Base-by-base conservation (phyloP, 345 rosid species). In the Linum trigynum region DNA sequence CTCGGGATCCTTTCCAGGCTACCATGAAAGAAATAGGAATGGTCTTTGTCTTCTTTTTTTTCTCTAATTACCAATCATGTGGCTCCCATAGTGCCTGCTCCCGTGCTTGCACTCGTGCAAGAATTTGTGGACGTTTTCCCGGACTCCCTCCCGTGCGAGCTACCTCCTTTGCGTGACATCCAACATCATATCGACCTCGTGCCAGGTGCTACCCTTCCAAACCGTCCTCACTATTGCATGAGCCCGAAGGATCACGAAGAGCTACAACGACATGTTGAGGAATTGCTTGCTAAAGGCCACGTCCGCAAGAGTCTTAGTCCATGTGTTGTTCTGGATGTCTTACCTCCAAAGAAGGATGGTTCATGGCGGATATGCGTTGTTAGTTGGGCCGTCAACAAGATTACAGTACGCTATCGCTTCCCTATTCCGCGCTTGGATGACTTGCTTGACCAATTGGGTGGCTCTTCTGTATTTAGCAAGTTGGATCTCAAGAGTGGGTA, bases 371-470 rank as follows among this genome's bases (percentile, higher is more conserved):
- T 64, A 3, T 64, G 41, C 35, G 58, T 65, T 3, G 60, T 50
- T 9, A 53, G 35, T 11, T 0, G 0, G 7, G 67, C 45, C 2
- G 37, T 38, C 35, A 53, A 38, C 0, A 65, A 55, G n/a, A 65
- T 55, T 12, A 55, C 7, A 14, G 32, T 65, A 0, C 6, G 6
- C 42, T 55, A 53, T n/a, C 15, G 38, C 15, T 53, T 65, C 37
- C 5, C 59, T 14, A 65, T 65, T 35, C 57, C 67, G 4, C n/a
- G 15, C 9, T 38, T 65, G 41, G 60, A 65, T 38, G 45, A 55
- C 39, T 55, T 65, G 3, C 60, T 65, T 14, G 61, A 65, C 7
- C 48, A 38, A 0, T 23, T 55, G n/a, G 55, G 61, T 65, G 48
- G 48, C 1, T 36, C 61, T 2, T 35, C 32, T 37, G 5, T 65